phyloP scores from a whole-genome alignment of 495 filamentous ascomycete species.

The Daldinia concentrica region DNA sequence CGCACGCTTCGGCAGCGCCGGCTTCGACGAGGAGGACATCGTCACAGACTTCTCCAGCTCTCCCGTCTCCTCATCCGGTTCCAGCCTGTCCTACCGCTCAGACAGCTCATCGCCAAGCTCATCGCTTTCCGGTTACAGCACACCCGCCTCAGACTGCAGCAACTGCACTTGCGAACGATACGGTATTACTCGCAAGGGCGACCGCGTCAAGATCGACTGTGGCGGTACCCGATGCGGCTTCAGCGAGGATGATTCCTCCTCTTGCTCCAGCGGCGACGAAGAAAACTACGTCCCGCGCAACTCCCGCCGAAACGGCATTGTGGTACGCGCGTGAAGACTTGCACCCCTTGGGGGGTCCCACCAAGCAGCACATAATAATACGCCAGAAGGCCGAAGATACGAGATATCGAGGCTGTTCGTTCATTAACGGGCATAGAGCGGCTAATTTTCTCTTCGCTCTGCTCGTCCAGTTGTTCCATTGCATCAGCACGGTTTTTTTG shows the following conservation, averaged over 20 bases:
- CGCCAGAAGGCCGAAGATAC: conserved; percentile 45
- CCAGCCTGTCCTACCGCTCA: conserved; percentile 78
- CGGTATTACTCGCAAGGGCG: conserved; percentile 91
- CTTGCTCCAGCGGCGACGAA: conserved; percentile 58
- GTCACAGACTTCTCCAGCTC: conserved; percentile 64
- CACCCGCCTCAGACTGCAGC: conserved; percentile 60
- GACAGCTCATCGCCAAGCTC: conserved; percentile 76
- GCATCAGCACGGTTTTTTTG: conserved; percentile 43
- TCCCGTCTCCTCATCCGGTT: conserved; percentile 77
- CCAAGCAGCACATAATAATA: conserved; percentile 41
- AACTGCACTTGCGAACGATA: conserved; percentile 91
- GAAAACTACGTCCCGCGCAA: conserved; percentile 67
- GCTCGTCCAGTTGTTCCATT: conserved; percentile 46
- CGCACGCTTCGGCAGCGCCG: conserved; percentile 73
- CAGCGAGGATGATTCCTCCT: conserved; percentile 68
- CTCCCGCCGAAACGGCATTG: conserved; percentile 79
- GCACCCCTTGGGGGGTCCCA: conserved; percentile 45
- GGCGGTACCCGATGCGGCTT: conserved; percentile 86
- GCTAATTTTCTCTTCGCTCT: conserved; percentile 25
- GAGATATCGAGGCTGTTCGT: conserved; percentile 45
- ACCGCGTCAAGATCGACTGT: conserved; percentile 93
- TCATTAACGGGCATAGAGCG: conserved; percentile 45
- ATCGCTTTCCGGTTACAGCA: conserved; percentile 76
- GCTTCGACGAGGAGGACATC: conserved; percentile 73
- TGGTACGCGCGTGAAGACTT: conserved; percentile 63